Evolutionary conservation across 202 grass and related monocot genomes (phyloP).

Genomic region (Setaria italica): DNA sequence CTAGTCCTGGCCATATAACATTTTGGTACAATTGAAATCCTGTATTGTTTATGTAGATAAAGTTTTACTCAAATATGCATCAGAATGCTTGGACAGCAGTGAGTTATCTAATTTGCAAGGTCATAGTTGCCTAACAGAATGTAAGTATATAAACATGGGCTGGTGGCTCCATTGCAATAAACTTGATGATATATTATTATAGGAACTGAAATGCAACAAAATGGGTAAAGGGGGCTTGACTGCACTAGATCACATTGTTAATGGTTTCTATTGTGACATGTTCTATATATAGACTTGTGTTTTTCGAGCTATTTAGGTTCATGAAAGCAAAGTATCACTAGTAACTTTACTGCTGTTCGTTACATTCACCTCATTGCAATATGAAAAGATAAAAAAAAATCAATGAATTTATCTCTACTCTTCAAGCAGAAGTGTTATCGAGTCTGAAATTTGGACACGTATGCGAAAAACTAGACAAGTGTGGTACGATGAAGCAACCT

Average conservation of each 20-base stretch:
- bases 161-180: not conserved
- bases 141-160: not conserved
- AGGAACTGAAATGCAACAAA: not conserved
- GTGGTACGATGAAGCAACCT: not conserved
- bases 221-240: not conserved
- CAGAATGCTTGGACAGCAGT: not conserved
- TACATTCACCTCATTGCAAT: not conserved
- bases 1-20: not conserved
- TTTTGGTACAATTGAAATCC: not conserved
- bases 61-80: not conserved
- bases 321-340: not conserved
- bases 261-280: not conserved
- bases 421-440: not conserved
- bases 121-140: conserved; percentile 1
- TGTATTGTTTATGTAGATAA: not conserved
- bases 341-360: not conserved
- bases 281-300: not conserved
- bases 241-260: not conserved
- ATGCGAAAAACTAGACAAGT: not conserved
- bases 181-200: not conserved
- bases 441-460: not conserved
- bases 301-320: not conserved
- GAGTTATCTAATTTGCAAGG: not conserved
- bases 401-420: not conserved
- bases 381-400: not conserved